These are phyloP conservation scores for Chrysochromulina parva DNA, from an alignment of 78 protist genomes.

Conservation along the genomic window DNA sequence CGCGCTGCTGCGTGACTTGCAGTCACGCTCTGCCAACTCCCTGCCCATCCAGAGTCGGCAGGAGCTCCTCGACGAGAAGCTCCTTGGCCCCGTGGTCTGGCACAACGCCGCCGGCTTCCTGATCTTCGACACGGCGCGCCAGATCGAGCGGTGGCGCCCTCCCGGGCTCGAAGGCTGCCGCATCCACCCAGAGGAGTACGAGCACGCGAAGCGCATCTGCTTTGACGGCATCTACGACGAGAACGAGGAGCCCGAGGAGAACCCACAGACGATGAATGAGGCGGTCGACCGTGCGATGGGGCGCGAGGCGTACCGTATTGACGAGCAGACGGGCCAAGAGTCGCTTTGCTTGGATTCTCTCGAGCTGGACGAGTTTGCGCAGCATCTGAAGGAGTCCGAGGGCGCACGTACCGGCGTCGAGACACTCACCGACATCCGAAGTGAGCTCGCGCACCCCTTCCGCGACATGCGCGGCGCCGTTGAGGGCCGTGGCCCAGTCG, in stretches of 20 bases:
- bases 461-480: background rate
- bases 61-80: background rate
- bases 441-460: background rate
- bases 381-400: background rate
- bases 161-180: background rate
- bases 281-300: background rate
- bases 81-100: background rate
- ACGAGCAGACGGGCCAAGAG: background rate
- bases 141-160: background rate
- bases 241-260: background rate
- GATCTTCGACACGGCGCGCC: no score
- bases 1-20: background rate
- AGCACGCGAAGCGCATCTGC: background rate
- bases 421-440: background rate
- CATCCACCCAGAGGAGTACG: background rate
- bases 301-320: background rate
- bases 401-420: background rate
- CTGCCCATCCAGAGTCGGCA: background rate
- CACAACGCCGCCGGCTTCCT: background rate
- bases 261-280: background rate
- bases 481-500: background rate
- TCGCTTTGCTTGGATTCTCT: background rate
- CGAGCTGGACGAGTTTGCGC: background rate
- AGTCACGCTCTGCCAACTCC: background rate
- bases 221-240: background rate